Base-by-base conservation (phyloP, 1,284 basidiomycete species). In the Spongiforma sp. region DNA sequence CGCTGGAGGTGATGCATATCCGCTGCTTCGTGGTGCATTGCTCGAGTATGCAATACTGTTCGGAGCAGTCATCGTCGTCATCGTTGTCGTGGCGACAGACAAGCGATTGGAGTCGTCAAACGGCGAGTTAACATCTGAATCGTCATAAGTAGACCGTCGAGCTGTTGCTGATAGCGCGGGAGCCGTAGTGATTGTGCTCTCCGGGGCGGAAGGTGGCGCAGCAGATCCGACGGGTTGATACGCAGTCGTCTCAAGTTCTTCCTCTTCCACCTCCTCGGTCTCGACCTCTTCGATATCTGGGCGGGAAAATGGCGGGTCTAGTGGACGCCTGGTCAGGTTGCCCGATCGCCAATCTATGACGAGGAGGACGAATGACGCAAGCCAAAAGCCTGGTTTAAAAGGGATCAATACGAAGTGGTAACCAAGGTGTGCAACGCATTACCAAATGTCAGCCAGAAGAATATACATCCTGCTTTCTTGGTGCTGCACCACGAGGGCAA, bases 361-460 rank as follows among this genome's bases (percentile, higher is more conserved):
- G 24, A 89, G 81, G 56, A 93, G 79, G 19, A 79, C 80, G 24
- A 92, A 72, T 0, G 89, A 88, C 14, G 83, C 89, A 14, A 79
- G 77, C 91, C 91, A 93, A 74, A 88, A 89, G 19, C 78, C 91
- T 90, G 53, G 6, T 68, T 61, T 15, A 66, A 37, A 65, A 7
- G 48, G 37, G 62, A 55, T 65, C 32, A 68, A 52, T 12, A 50
- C 21, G 36, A 62, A 52, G 19, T 24, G 15, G 19, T 11, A 37
- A 50, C 34, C 26, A 68, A 19, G 5, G 28, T 21, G 34, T 28
- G 75, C 76, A 30, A 56, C 10, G 21, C 26, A 8, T 59, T 65
- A 91, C 90, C 83, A 62, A 92, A 90, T 2, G 86, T 81, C n/a
- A 94, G 77, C 95, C 94, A 96, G 75, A 95, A 91, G 78, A 97